These are phyloP conservation scores for Penicillium italicum DNA, from an alignment of 2,329 filamentous ascomycete genomes.

Conservation along the genomic window DNA sequence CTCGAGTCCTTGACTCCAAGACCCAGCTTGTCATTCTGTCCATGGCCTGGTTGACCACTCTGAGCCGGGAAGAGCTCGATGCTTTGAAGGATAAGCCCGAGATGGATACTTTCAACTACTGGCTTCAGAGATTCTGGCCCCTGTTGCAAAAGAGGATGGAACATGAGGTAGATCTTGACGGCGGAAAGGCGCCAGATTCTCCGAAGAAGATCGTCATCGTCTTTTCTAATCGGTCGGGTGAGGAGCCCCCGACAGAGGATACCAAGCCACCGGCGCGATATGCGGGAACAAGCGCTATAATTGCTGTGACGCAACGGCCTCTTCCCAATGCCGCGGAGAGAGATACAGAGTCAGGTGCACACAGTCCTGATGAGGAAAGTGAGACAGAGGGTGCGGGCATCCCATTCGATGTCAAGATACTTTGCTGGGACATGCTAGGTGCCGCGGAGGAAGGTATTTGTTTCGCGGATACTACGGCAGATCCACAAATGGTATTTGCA, in stretches of 20 bases:
- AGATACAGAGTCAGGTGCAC: conserved; percentile 6
- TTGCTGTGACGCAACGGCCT: conserved; percentile 37
- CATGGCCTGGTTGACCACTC: conserved; percentile 61
- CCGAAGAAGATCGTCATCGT: conserved; percentile 43
- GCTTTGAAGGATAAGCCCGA: conserved; percentile 49
- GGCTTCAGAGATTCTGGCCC: conserved; percentile 59
- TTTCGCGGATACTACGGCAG: conserved; percentile 45
- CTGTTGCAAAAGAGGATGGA: conserved; percentile 37
- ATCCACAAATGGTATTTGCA: conserved; percentile 41
- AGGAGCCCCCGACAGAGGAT: conserved; percentile 38
- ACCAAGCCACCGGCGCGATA: conserved; percentile 42
- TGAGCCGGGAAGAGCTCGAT: conserved; percentile 49
- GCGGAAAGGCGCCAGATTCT: conserved; percentile 12
- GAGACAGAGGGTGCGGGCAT: conserved; percentile 14
- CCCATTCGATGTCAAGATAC: conserved; percentile 38
- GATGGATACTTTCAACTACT: conserved; percentile 60
- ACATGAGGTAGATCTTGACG: conserved; percentile 29
- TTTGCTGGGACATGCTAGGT: conserved; percentile 47
- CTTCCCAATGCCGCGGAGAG: conserved; percentile 1
- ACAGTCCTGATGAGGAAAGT: conserved; percentile 7
- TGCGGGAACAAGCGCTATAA: conserved; percentile 48
- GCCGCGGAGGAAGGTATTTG: conserved; percentile 45
- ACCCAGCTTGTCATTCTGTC: conserved; percentile 55
- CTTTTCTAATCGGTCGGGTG: conserved; percentile 47
- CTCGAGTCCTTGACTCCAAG: conserved; percentile 47